Percentiles rank a stretch among this genome's conserved stretches.
Evolutionary conservation across 1,139 yeast genomes (phyloP).

Genomic region (Pichia sp.): DNA sequence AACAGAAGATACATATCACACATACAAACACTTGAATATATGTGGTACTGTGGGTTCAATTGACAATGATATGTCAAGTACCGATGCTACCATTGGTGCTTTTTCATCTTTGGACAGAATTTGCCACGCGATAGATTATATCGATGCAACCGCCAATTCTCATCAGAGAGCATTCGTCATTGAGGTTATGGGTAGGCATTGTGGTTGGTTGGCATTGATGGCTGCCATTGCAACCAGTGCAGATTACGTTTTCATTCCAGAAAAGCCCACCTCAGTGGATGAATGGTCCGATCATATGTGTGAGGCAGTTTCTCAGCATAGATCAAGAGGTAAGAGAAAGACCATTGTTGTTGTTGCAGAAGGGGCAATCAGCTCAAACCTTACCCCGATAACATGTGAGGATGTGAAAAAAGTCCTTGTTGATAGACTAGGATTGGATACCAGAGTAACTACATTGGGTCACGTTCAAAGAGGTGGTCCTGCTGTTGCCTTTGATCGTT

Average conservation of each 20-base stretch:
- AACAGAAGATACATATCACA: conserved; percentile 46
- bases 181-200: conserved; percentile 88
- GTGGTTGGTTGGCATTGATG: conserved; percentile 85
- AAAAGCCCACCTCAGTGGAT: conserved; percentile 59
- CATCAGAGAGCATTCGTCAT: conserved; percentile 81
- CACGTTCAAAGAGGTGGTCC: conserved; percentile 87
- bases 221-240: conserved; percentile 82
- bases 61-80: conserved; percentile 79
- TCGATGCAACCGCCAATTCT: conserved; percentile 79
- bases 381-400: conserved; percentile 60
- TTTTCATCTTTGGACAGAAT: conserved; percentile 73
- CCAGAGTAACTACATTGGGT: conserved; percentile 77
- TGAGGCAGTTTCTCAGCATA: conserved; percentile 59
- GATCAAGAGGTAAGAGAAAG: conserved; percentile 69
- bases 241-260: conserved; percentile 76
- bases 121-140: conserved; percentile 73
- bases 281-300: conserved; percentile 68
- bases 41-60: conserved; percentile 80
- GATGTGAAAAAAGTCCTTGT: conserved; percentile 68
- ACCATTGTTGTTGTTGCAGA: conserved; percentile 81
- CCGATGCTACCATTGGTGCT: conserved; percentile 81
- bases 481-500: conserved; percentile 75
- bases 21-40: conserved; percentile 57
- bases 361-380: conserved; percentile 69
- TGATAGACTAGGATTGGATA: conserved; percentile 63